A percentile compares a stretch with the other conserved stretches of the same genome.
These are phyloP conservation scores for Carpinus viminea DNA, from an alignment of 306 rosid species.

Conservation along the genomic window DNA sequence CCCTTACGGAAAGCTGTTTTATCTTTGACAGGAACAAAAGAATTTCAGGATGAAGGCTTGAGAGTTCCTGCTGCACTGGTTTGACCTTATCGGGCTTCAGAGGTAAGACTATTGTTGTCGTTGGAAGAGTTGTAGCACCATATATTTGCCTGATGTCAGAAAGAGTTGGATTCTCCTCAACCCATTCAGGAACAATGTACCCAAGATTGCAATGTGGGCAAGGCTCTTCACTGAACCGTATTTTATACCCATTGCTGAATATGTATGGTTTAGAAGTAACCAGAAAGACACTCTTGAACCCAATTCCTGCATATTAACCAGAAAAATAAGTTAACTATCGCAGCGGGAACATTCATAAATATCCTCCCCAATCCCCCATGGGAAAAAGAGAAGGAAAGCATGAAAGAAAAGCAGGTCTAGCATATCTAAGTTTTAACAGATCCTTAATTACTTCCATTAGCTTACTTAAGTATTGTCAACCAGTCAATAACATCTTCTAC, in stretches of 20 bases:
- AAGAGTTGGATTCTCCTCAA: constrained; percentile 55
- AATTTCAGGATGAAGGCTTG: constrained; percentile 66
- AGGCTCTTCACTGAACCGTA: constrained; percentile 66
- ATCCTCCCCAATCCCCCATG: neutral
- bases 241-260: constrained; percentile 81
- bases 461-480: neutral
- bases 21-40: constrained; percentile 69
- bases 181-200: constrained; percentile 90
- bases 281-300: constrained; percentile 87
- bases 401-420: neutral
- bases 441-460: neutral
- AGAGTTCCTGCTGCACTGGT: constrained; percentile 68
- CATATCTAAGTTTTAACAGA: neutral
- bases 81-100: constrained; percentile 62
- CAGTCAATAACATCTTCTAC: neutral
- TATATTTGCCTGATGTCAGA: constrained; percentile 46
- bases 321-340: constrained; percentile 7
- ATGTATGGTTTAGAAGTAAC: constrained; percentile 65
- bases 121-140: constrained; percentile 48
- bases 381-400: neutral
- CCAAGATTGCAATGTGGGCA: constrained; percentile 72
- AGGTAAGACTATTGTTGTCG: constrained; percentile 66
- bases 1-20: constrained; percentile 60
- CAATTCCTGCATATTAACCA: constrained; percentile 65
- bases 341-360: neutral